Percentiles rank a stretch among this genome's conserved stretches.
Conservation (phyloP, 1,284 basidiomycete species). For the Porodaedalea pini region DNA sequence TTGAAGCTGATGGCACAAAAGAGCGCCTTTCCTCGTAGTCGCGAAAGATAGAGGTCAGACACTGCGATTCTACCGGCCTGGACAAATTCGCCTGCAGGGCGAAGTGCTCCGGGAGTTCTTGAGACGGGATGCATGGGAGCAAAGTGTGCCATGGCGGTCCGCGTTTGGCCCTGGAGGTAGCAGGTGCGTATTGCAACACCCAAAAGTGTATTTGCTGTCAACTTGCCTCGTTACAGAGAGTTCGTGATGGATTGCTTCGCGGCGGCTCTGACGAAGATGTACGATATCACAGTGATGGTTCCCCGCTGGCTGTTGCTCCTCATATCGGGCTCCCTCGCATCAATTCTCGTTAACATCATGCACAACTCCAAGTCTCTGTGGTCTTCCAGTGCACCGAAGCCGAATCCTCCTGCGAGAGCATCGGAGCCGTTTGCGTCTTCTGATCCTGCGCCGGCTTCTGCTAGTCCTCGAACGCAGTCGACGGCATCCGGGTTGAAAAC, state of each 20-base stretch:
- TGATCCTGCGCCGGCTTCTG: conserved; percentile 15
- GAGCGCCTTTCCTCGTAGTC: conserved; percentile 67
- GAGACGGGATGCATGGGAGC: conserved; percentile 53
- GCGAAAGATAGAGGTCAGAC: conserved; percentile 63
- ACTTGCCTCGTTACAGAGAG: conserved; percentile 45
- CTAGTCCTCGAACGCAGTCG: conserved; percentile 5
- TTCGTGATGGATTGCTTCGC: conserved; percentile 63
- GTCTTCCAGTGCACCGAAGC: conserved; percentile 2
- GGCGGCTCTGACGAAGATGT: conserved; percentile 43
- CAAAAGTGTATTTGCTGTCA: conserved; percentile 2
- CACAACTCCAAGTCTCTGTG: conserved; percentile 34
- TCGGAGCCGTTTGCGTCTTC: conserved; percentile 2
- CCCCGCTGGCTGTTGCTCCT: conserved; percentile 62
- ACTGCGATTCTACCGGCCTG: conserved; percentile 69
- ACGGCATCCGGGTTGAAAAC: not conserved
- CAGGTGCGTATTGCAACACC: conserved; percentile 43
- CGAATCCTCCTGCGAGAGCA: conserved; percentile 16
- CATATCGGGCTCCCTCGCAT: conserved; percentile 53
- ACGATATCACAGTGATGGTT: conserved; percentile 45
- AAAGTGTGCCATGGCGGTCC: conserved; percentile 57
- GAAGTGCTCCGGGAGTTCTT: conserved; percentile 63
- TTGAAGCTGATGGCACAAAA: conserved; percentile 27
- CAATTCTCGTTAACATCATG: conserved; percentile 53
- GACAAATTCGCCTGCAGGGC: conserved; percentile 52
- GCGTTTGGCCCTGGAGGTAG: conserved; percentile 67